Evolutionary conservation across 345 rosid genomes (phyloP).

Genomic region (Citrus inodora): DNA sequence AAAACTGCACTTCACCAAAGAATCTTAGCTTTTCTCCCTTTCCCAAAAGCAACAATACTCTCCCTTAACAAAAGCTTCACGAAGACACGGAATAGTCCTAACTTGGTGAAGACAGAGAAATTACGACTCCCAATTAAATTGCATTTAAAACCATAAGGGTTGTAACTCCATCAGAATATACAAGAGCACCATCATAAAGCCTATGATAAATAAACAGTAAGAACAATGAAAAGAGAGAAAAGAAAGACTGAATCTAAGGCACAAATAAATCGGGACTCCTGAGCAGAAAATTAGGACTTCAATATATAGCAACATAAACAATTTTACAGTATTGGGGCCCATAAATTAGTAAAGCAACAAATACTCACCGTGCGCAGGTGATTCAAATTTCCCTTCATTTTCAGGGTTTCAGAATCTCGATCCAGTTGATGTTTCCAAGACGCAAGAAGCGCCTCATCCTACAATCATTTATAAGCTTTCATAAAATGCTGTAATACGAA

Average conservation of each 20-base stretch:
- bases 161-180: background rate
- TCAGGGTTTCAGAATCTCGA: constrained; percentile 77
- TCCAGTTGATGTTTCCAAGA: constrained; percentile 83
- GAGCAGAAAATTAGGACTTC: background rate
- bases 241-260: background rate
- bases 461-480: constrained; percentile 21
- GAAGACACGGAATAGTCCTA: background rate
- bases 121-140: background rate
- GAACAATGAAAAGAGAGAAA: background rate
- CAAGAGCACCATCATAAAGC: background rate
- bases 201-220: background rate
- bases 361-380: constrained; percentile 60
- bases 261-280: background rate
- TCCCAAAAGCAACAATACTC: too few relatives aligned
- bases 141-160: background rate
- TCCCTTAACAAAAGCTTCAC: too few relatives aligned
- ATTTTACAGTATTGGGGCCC: background rate
- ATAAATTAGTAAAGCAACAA: background rate
- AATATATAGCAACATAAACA: background rate
- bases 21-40: too few relatives aligned
- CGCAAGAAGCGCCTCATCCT: constrained; percentile 76
- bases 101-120: background rate
- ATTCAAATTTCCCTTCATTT: constrained; percentile 72
- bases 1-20: too few relatives aligned
- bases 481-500: background rate